A percentile compares a stretch with the other conserved stretches of the same genome.
These are phyloP conservation scores for Trichocladium antarcticum DNA, from an alignment of 495 filamentous ascomycete species.

Conservation along the genomic window DNA sequence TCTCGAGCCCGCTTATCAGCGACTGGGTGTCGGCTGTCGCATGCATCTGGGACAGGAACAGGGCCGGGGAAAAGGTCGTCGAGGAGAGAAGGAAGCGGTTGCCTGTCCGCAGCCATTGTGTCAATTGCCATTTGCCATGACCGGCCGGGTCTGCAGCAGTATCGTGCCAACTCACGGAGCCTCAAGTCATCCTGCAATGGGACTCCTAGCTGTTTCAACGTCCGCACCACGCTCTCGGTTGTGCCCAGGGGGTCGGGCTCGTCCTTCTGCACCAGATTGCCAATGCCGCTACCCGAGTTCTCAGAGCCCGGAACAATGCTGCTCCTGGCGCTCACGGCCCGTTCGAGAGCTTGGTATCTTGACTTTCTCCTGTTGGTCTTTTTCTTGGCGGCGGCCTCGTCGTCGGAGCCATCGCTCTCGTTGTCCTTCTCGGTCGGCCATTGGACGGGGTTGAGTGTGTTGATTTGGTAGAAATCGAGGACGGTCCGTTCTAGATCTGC, in stretches of 20 bases:
- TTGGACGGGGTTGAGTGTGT: conserved; percentile 63
- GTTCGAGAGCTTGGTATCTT: conserved; percentile 72
- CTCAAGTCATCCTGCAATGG: conserved; percentile 75
- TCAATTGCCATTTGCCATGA: conserved; percentile 1
- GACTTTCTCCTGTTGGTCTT: conserved; percentile 55
- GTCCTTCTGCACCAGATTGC: conserved; percentile 72
- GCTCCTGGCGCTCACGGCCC: conserved; percentile 53
- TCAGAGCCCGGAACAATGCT: conserved; percentile 58
- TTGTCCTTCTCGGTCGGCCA: conserved; percentile 79
- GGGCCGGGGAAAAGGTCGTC: conserved; percentile 83
- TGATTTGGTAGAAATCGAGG: conserved; percentile 80
- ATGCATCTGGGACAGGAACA: conserved; percentile 88
- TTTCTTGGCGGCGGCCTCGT: conserved; percentile 40
- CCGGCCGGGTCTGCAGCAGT: background rate
- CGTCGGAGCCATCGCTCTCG: conserved; percentile 54
- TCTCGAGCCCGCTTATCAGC: conserved; percentile 66
- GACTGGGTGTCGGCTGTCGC: conserved; percentile 67
- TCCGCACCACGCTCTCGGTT: conserved; percentile 70
- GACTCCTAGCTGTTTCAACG: conserved; percentile 62
- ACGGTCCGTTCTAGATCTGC: conserved; percentile 61
- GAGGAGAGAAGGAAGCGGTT: conserved; percentile 92
- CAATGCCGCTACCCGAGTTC: conserved; percentile 52
- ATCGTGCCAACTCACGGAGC: conserved; percentile 47
- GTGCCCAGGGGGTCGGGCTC: conserved; percentile 83
- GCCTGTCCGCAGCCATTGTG: conserved; percentile 32